Evolutionary conservation across 148 eudicot genomes (phyloP), one percentile per base, ranked within the genome.

Genomic region (Amaranthus palmeri): DNA sequence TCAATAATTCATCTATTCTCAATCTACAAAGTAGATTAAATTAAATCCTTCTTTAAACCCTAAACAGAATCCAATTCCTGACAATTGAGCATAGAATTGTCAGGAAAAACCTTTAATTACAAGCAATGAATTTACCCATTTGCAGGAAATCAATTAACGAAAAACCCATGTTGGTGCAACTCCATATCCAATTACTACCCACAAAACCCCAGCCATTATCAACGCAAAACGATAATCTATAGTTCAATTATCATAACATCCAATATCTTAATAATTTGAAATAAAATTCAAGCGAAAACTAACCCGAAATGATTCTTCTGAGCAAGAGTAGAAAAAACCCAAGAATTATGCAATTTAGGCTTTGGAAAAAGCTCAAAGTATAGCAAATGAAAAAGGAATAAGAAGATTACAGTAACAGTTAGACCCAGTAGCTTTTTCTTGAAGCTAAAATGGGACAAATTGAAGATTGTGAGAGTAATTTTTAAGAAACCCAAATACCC

Each of bases 1-100:
- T 58, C 80, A 72, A 57, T 4, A 45, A 45, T 36, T 41, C 61
- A 54, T 48, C 61, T 51, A 45, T 52, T 63, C 43, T 79, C 74
- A 11, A 44, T 10, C 45, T 64, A 18, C 36, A 60, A 10, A 45
- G 40, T 15, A 4, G 9, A n/a, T n/a, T n/a, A n/a, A 48, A 13
- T 45, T 15, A 69, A 4, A 10, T 54, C 51, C 70, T 36, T 53
- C 44, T 3, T 46, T 4, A 61, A 62, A 12, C 2, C 60, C 40
- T 42, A 13, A 17, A 65, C 69, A 74, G 62, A 69, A 41, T 69
- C 65, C 36, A 61, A 53, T 58, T 60, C 61, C 54, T 56, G 36
- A 10, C 45, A 54, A 63, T 41, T 48, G 7, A 54, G 41, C 48
- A 63, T 65, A 55, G 12, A 55, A 4, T 54, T 46, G 11, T 43